Evolutionary conservation across 2,329 filamentous ascomycete genomes (phyloP).

Genomic region (Aschersonia sp.): DNA sequence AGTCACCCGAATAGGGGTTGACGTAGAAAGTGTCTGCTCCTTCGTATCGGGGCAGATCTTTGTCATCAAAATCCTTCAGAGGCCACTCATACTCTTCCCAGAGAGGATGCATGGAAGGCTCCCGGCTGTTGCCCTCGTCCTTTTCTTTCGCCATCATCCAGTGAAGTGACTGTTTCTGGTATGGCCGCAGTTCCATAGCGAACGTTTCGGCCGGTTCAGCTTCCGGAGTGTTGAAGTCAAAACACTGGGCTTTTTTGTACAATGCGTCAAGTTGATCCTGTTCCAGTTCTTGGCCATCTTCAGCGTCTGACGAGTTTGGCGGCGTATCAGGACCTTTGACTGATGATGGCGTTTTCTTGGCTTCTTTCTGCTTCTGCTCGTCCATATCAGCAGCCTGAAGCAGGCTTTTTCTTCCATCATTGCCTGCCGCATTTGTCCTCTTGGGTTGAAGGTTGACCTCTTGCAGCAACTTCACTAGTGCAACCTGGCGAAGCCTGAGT

Average conservation of each 20-base stretch:
- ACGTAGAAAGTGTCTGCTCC: constrained; percentile 72
- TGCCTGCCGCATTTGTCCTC: constrained; percentile 59
- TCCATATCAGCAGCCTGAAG: constrained; percentile 78
- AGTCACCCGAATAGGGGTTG: constrained; percentile 90
- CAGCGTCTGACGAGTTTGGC: constrained; percentile 47
- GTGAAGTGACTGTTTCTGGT: constrained; percentile 86
- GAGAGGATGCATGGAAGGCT: constrained; percentile 83
- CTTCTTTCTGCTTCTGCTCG: constrained; percentile 56
- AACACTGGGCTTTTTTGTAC: constrained; percentile 92
- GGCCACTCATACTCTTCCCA: constrained; percentile 97
- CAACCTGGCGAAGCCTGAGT: constrained; percentile 71
- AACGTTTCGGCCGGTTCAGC: constrained; percentile 75
- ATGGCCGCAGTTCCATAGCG: constrained; percentile 69
- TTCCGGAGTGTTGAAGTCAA: constrained; percentile 85
- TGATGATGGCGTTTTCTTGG: constrained; percentile 16
- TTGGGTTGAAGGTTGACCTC: constrained; percentile 75
- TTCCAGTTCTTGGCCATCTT: constrained; percentile 83
- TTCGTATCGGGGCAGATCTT: constrained; percentile 50
- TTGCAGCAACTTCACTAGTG: constrained; percentile 74
- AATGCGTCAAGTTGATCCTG: constrained; percentile 89
- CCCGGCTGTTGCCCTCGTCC: constrained; percentile 53
- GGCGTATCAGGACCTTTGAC: constrained; percentile 29
- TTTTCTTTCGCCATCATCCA: constrained; percentile 97
- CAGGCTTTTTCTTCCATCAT: constrained; percentile 69
- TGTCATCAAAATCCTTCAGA: constrained; percentile 70